Percentiles rank a stretch among this genome's conserved stretches.
Evolutionary conservation across 2,329 filamentous ascomycete genomes (phyloP).

Genomic region (Calonectria henricotiae): DNA sequence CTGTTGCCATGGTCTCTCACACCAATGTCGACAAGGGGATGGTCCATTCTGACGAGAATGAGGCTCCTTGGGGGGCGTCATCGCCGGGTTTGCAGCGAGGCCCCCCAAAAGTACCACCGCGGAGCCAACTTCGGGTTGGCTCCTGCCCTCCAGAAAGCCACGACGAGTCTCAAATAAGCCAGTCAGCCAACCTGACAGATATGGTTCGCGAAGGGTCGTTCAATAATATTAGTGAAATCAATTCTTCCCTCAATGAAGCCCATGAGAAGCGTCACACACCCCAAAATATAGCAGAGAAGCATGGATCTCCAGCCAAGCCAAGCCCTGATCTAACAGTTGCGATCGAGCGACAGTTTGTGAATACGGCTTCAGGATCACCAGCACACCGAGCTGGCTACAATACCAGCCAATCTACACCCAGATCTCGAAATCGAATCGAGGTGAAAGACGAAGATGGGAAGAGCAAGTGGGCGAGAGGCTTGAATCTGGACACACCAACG

Average conservation of each 20-base stretch:
- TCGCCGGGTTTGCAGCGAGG: not conserved
- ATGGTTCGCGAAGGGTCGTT: constrained; percentile 50
- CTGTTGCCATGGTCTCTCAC: not conserved
- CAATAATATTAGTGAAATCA: constrained; percentile 46
- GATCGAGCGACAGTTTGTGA: constrained; percentile 41
- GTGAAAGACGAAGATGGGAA: constrained; percentile 34
- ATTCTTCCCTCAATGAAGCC: constrained; percentile 43
- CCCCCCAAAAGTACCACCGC: constrained; percentile 41
- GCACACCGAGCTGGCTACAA: constrained; percentile 12
- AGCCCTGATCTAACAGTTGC: constrained; percentile 49
- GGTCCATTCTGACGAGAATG: constrained; percentile 43
- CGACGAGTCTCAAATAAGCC: constrained; percentile 7
- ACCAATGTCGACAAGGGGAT: constrained; percentile 3
- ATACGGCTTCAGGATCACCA: constrained; percentile 31
- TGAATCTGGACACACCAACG: constrained; percentile 55
- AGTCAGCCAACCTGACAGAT: not conserved
- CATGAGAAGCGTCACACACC: constrained; percentile 46
- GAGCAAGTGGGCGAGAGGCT: not conserved
- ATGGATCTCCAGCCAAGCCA: constrained; percentile 51
- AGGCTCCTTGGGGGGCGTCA: constrained; percentile 28
- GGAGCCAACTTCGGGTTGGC: constrained; percentile 46
- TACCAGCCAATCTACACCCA: constrained; percentile 34
- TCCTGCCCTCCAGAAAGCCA: constrained; percentile 50
- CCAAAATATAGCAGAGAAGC: constrained; percentile 41
- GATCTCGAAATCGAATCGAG: constrained; percentile 34